Evolutionary conservation across 352 stramenopile species (phyloP).

Genomic region (Phytophthora fragariae): DNA sequence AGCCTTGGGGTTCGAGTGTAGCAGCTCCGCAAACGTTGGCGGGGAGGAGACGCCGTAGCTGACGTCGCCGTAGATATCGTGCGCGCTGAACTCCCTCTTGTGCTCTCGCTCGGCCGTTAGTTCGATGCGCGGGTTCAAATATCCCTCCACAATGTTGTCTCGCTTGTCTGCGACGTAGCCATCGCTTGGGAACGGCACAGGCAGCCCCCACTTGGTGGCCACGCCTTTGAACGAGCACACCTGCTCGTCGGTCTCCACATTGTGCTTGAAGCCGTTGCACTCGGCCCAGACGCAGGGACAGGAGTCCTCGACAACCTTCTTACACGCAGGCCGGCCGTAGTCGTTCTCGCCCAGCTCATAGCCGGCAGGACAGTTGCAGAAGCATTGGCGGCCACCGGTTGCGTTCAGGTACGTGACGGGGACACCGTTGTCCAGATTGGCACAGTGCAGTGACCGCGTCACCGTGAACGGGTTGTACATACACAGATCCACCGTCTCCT

Average conservation of each 20-base stretch:
- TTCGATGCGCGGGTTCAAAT: conserved; percentile 28
- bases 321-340: conserved; percentile 36
- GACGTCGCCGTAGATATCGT: conserved; percentile 19
- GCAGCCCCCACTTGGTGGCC: conserved; percentile 45
- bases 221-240: conserved; percentile 50
- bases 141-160: conserved; percentile 30
- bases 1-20: conserved; percentile 11
- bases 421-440: conserved; percentile 43
- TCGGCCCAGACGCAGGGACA: conserved; percentile 63
- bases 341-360: conserved; percentile 32
- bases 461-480: conserved; percentile 73
- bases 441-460: conserved; percentile 48
- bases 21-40: conserved; percentile 23
- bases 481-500: conserved; percentile 54
- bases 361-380: conserved; percentile 59
- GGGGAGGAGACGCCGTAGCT: conserved; percentile 3
- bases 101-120: conserved; percentile 24
- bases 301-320: conserved; percentile 31
- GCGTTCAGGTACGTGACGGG: conserved; percentile 57
- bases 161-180: conserved; percentile 66
- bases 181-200: conserved; percentile 60
- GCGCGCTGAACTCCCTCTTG: conserved; percentile 29
- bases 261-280: conserved; percentile 35
- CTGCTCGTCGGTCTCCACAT: conserved; percentile 30
- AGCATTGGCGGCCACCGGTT: conserved; percentile 53